These are phyloP conservation scores for Penicillium sp. DNA, from an alignment of 2,329 filamentous ascomycete genomes.

Conservation along the genomic window DNA sequence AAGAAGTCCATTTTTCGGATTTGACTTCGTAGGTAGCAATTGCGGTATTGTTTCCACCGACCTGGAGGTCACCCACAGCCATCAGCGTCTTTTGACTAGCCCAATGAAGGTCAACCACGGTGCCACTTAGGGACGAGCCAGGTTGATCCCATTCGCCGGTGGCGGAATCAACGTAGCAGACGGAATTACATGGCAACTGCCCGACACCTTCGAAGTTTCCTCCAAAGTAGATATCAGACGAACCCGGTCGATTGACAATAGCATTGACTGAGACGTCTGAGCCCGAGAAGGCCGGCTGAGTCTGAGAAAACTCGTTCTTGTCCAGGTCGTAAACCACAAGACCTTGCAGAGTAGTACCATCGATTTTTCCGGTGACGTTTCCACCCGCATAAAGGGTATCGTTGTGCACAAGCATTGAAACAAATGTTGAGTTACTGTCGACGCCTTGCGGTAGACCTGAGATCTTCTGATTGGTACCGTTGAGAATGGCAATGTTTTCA, in stretches of 20 bases:
- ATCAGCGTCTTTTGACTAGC: conserved; percentile 67
- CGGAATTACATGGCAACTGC: conserved; percentile 72
- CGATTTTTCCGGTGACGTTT: conserved; percentile 66
- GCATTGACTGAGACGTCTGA: conserved; percentile 69
- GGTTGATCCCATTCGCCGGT: conserved; percentile 76
- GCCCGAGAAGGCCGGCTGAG: conserved; percentile 74
- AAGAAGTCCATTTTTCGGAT: conserved; percentile 60
- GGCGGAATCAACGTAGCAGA: conserved; percentile 75
- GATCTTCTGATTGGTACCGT: conserved; percentile 67
- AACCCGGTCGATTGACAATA: conserved; percentile 68
- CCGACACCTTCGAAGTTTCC: conserved; percentile 83
- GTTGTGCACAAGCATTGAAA: conserved; percentile 64
- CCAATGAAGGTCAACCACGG: conserved; percentile 73
- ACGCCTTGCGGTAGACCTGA: conserved; percentile 65
- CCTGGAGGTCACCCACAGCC: conserved; percentile 71
- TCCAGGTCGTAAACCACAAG: conserved; percentile 76
- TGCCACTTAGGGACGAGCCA: conserved; percentile 68
- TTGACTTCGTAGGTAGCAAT: conserved; percentile 72
- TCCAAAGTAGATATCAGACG: conserved; percentile 76
- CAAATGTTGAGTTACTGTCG: conserved; percentile 69
- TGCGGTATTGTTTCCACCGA: conserved; percentile 63
- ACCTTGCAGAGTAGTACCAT: conserved; percentile 63
- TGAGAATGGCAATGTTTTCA: conserved; percentile 78
- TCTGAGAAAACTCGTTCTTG: conserved; percentile 57
- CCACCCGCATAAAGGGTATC: conserved; percentile 80